Conservation (phyloP, 2,329 filamentous ascomycete genomes). For the Colletotrichum higginsianum region DNA sequence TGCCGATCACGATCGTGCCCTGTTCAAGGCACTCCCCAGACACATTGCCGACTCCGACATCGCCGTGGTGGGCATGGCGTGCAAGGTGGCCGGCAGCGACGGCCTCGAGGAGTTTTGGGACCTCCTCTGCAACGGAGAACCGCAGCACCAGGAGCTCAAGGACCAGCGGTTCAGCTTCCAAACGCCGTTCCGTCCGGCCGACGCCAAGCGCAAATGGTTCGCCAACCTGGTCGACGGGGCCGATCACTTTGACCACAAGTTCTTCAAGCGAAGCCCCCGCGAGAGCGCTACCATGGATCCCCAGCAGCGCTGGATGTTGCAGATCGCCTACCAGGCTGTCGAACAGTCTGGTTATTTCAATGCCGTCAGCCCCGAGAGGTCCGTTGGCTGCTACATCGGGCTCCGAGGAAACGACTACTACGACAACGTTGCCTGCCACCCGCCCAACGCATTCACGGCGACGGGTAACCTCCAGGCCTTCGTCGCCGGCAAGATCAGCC, state of each 20-base stretch:
- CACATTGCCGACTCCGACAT: conserved; percentile 41
- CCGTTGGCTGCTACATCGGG: conserved; percentile 57
- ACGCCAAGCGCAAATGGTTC: conserved; percentile 25
- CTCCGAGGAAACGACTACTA: conserved; percentile 55
- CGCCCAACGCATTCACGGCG: conserved; percentile 54
- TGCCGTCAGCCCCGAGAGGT: conserved; percentile 3
- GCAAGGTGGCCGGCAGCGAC: conserved; percentile 58
- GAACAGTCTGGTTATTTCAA: conserved; percentile 49
- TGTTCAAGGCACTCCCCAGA: neutral
- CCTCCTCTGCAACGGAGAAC: conserved; percentile 41
- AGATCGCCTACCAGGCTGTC: conserved; percentile 59
- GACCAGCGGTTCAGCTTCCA: neutral
- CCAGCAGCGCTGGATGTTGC: conserved; percentile 55
- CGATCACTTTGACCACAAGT: conserved; percentile 54
- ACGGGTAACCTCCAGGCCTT: conserved; percentile 55
- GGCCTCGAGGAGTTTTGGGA: conserved; percentile 55
- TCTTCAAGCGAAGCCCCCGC: conserved; percentile 56
- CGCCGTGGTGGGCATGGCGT: conserved; percentile 58
- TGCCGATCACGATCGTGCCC: conserved; percentile 6
- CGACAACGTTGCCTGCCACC: conserved; percentile 53
- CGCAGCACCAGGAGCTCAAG: conserved; percentile 19
- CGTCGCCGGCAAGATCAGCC: conserved; percentile 51
- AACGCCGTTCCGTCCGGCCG: neutral
- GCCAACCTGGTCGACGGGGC: conserved; percentile 46
- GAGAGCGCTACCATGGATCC: conserved; percentile 52